Conservation (phyloP, 2,329 filamentous ascomycete genomes). For the Colletotrichum eremochloae region DNA sequence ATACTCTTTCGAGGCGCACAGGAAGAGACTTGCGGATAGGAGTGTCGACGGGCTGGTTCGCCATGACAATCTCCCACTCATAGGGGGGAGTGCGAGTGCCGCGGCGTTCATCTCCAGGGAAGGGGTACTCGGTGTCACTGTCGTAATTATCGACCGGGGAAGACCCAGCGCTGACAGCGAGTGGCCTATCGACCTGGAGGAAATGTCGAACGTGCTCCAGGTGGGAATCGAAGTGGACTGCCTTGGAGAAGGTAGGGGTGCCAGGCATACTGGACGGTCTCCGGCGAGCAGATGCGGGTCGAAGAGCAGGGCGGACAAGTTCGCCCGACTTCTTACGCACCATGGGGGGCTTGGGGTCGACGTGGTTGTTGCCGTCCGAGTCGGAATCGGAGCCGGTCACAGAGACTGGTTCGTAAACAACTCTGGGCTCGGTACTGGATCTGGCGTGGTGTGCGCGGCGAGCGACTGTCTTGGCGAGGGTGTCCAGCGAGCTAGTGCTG, state of each 20-base stretch:
- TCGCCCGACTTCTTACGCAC: constrained; percentile 98
- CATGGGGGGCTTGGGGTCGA: constrained; percentile 83
- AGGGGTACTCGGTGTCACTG: constrained; percentile 91
- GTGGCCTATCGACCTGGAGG: constrained; percentile 89
- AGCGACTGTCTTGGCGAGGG: constrained; percentile 53
- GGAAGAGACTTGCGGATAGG: constrained; percentile 73
- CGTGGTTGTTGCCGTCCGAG: constrained; percentile 64
- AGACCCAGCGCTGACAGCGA: constrained; percentile 95
- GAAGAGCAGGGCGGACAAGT: constrained; percentile 90
- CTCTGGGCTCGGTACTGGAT: constrained; percentile 68
- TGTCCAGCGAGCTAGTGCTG: constrained; percentile 61
- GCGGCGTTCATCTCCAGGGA: constrained; percentile 66
- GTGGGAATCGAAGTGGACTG: constrained; percentile 98
- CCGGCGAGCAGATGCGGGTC: constrained; percentile 77
- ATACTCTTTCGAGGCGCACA: constrained; percentile 87
- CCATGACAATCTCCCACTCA: constrained; percentile 89
- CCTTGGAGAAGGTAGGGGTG: constrained; percentile 94
- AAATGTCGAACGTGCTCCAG: constrained; percentile 97
- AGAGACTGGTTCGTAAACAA: constrained; percentile 63
- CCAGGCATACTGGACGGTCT: constrained; percentile 97
- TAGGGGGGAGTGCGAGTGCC: constrained; percentile 64
- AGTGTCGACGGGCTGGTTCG: constrained; percentile 73
- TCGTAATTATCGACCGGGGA: constrained; percentile 92
- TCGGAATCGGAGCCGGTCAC: constrained; percentile 72
- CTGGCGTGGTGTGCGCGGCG: constrained; percentile 65